Evolutionary conservation across 306 rosid genomes (phyloP), one percentile per base, ranked within the genome.

Genomic region (Gillenia trifoliata): DNA sequence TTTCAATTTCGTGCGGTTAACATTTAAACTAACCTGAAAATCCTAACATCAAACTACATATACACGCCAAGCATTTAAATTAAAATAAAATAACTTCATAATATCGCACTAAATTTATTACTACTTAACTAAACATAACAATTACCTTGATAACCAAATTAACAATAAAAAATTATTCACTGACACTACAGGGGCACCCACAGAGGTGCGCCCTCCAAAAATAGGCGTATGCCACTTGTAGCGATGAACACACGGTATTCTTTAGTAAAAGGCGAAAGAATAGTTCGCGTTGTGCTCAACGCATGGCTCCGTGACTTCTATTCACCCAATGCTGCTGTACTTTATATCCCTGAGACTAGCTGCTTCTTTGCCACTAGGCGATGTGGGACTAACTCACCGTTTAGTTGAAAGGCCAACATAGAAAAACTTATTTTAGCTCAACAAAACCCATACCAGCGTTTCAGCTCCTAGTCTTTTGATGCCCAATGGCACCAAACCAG

Each of bases 221-320:
- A 55, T 55, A 55, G 1, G 23, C 56, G 56, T 50, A 50, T 50
- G 22, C 23, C 56, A 50, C 23, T 50, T 52, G 2, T 0, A 52
- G 0, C 26, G 0, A 52, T 0, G 12, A 52, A 47, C 78, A 83
- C 88, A 88, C 88, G 82, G 85, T 83, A 81, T 88, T 85, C 78
- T 83, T 84, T 85, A 87, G 91, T 89, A 85, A 89, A 89, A 87
- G 89, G 91, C 91, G 80, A 87, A 87, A 85, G 88, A 89, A 89
- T 89, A 83, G 87, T 83, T 85, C 80, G 86, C 87, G 79, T 0
- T 87, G 87, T 66, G 70, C 55, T 66, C 81, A 81, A 49, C 8
- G 20, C 3, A 45, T 45, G 52, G 3, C 20, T 4, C 52, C 20
- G 1, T 16, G 17, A 5, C 0, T 1, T 1, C n/a, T 13, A 5